Evolutionary conservation across 768 basidiomycete species (phyloP), one percentile per base, ranked within the genome.

Genomic region (Cyclocybe cylindracea): DNA sequence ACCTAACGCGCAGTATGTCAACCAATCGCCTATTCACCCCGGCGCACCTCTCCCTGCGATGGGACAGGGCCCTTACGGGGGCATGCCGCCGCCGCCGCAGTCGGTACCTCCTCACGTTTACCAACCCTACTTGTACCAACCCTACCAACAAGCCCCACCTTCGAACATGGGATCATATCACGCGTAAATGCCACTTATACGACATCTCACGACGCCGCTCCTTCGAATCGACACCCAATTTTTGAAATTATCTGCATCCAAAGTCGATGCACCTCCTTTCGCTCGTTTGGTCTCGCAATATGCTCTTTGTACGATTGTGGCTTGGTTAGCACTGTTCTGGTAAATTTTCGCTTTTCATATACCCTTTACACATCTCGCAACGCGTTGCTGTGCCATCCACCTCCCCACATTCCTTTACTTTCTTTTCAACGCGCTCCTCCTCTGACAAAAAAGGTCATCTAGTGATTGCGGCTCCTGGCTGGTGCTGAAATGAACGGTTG

Each of bases 71-170:
- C 65, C 85, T 38, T 91, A 87, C 67, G 78, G 75, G 55, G 78
- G 75, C 47, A 77, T 85, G 73, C 65, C 78, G 16, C 76, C 24
- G 4, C 24, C 24, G 24, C 24, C 24, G 24, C 79, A 83, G 53
- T 71, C 83, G 41, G 78, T 86, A 8, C 79, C 85, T 51, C 76
- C 80, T 55, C 86, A 89, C 62, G 68, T 87, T 56, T 91, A 91
- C 66, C 84, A 88, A 69, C 79, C 84, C 51, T 91, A 91, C 75
- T 85, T 91, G 87, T 90, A 90, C 65, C 86, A 86, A 70, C 76
- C 87, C 66, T 91, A 91, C 70, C 87, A 87, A 67, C 86, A 88
- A 70, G 85, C 80, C 58, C 82, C 85, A 16, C 81, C 82, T 57
- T 63, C 70, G 35, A 86, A 87, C 69, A 87, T 91, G 84, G 88